A percentile compares a stretch with the other conserved stretches of the same genome.
Evolutionary conservation across 805 yeast species (phyloP).

Genomic region (Teunomyces tritomae): DNA sequence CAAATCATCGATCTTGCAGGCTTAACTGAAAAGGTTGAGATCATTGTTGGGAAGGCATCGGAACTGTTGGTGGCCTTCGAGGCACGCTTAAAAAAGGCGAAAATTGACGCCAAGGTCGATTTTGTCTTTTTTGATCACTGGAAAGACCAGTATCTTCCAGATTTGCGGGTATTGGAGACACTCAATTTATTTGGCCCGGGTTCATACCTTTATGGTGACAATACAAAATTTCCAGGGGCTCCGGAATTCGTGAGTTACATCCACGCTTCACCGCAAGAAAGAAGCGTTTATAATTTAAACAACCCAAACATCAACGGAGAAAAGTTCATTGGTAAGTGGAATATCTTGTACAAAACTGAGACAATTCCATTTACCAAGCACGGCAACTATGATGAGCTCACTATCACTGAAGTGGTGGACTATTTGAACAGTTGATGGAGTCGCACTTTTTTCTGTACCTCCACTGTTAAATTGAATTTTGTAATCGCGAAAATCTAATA

Average conservation of each 20-base stretch:
- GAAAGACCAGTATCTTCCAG: constrained; percentile 38
- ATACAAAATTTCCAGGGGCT: constrained; percentile 34
- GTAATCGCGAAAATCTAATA: too few species aligned
- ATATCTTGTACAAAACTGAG: constrained; percentile 35
- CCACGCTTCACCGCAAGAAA: constrained; percentile 34
- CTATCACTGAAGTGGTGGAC: constrained; percentile 26
- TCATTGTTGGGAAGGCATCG: constrained; percentile 33
- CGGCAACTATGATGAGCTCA: constrained; percentile 19
- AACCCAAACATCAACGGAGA: constrained; percentile 26
- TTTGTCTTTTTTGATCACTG: constrained; percentile 42
- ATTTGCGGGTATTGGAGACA: constrained; percentile 40
- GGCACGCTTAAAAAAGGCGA: constrained; percentile 10
- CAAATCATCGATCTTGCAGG: constrained; percentile 34
- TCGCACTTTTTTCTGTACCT: not conserved
- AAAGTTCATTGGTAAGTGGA: constrained; percentile 38
- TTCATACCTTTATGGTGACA: constrained; percentile 39
- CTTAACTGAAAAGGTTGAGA: constrained; percentile 24
- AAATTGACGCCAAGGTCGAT: constrained; percentile 24
- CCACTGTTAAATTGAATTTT: not conserved
- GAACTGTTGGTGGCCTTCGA: constrained; percentile 25
- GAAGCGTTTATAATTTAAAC: constrained; percentile 25
- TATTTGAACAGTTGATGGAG: constrained; percentile 23
- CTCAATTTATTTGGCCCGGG: constrained; percentile 39
- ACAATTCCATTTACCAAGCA: constrained; percentile 13
- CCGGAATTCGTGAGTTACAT: constrained; percentile 41